Base-by-base conservation (phyloP, 306 rosid genomes). In the Prosopis cineraria region DNA sequence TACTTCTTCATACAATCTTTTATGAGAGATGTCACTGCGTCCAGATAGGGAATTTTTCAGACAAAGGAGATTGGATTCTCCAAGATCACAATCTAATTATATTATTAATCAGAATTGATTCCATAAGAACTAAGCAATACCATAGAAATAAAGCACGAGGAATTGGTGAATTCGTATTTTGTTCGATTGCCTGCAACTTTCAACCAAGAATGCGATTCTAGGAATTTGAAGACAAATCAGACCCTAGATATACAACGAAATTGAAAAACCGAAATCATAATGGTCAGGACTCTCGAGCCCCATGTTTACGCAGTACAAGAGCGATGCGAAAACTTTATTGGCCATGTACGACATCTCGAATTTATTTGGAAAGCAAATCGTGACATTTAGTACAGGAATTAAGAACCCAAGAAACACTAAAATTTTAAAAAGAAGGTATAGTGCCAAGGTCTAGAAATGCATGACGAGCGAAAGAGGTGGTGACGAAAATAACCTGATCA, bases 1-100 rank as follows among this genome's bases (percentile, higher is more conserved):
- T 78, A 82, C 80, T 70, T 87, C 90, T 40, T 70, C 81, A 73
- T 68, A 74, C 72, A 43, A 80, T 80, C 79, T 67, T 67, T 79
- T 72, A 78, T 41, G 65, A 40, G 37, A 68, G 40, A 58, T 62
- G 22, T 72, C 72, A 62, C 86, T 83, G 88, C 71, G 41, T 82
- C 10, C 36, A 69, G 14, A 81, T 8, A 74, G 5, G 41, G 31
- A 81, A 74, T 45, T 78, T 78, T 78, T 29, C 78, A 74, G 34
- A 71, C 43, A 20, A 34, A 69, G 27, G 25, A 82, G 74, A 74
- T 78, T 66, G 58, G 73, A 77, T 80, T 83, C 70, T 17, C 30
- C 76, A 37, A 74, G 53, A 75, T 83, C 84, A 69, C 70, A 59
- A 43, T 33, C 40, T 79, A 63, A 80, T 60, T 16, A 76, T 63